phyloP scores from a whole-genome alignment of 2,329 filamentous ascomycete genomes.

The Fusarium liriodendri region DNA sequence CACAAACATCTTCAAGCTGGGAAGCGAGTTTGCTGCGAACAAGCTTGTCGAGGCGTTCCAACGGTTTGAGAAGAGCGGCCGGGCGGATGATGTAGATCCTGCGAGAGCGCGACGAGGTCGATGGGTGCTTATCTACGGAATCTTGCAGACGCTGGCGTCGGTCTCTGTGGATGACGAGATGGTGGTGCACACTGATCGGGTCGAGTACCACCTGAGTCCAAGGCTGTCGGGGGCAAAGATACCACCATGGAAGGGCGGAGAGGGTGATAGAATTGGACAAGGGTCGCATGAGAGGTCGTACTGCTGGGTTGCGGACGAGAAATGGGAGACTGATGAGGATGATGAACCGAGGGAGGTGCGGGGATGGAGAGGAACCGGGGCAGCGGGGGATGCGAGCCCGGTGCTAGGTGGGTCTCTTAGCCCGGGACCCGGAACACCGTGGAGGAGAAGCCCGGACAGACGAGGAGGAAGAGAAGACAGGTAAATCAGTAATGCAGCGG shows the following conservation, averaged over 20 bases:
- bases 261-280: conserved; percentile 44
- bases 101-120: conserved; percentile 67
- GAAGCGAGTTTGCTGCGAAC: conserved; percentile 61
- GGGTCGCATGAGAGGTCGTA: conserved; percentile 62
- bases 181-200: conserved; percentile 62
- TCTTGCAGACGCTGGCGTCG: conserved; percentile 69
- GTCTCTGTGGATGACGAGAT: conserved; percentile 68
- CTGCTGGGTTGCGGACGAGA: conserved; percentile 61
- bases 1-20: conserved; percentile 68
- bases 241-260: conserved; percentile 63
- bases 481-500: neutral
- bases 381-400: neutral
- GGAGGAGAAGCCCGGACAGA: conserved; percentile 6
- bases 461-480: neutral
- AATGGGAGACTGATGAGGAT: conserved; percentile 14
- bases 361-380: conserved; percentile 8
- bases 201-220: conserved; percentile 68
- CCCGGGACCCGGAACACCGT: neutral
- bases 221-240: conserved; percentile 54
- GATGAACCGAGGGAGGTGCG: neutral
- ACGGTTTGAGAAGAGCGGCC: conserved; percentile 67
- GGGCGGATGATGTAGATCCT: conserved; percentile 62
- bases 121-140: conserved; percentile 71
- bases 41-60: conserved; percentile 66
- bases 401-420: conserved; percentile 19